These are phyloP conservation scores for Lyophyllum atratum DNA, from an alignment of 768 basidiomycete genomes.

Conservation along the genomic window DNA sequence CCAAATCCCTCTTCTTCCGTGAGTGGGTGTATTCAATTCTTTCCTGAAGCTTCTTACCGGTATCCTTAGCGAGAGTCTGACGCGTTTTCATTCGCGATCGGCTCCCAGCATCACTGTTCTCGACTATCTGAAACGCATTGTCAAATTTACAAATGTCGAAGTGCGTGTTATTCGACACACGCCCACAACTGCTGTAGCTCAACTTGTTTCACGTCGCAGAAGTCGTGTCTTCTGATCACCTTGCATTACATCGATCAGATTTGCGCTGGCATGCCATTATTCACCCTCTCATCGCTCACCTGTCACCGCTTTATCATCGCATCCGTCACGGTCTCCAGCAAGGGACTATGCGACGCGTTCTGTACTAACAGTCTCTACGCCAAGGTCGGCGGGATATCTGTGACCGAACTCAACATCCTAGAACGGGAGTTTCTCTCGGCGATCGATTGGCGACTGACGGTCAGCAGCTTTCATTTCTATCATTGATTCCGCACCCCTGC, in stretches of 20 bases:
- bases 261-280: conserved; percentile 81
- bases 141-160: conserved; percentile 95
- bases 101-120: conserved; percentile 85
- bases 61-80: conserved; percentile 74
- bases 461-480: conserved; percentile 48
- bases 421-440: conserved; percentile 91
- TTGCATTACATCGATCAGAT: conserved; percentile 94
- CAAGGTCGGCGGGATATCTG: conserved; percentile 92
- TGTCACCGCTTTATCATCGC: conserved; percentile 98
- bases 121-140: conserved; percentile 93
- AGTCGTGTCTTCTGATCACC: conserved; percentile 77
- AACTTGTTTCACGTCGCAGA: conserved; percentile 40
- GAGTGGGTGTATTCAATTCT: conserved; percentile 32
- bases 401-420: conserved; percentile 89
- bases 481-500: conserved; percentile 15
- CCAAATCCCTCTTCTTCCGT: conserved; percentile 88
- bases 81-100: conserved; percentile 94
- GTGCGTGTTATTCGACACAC: conserved; percentile 40
- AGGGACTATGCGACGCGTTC: conserved; percentile 94
- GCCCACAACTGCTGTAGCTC: conserved; percentile 11
- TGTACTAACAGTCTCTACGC: conserved; percentile 95
- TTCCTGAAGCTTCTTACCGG: conserved; percentile 15
- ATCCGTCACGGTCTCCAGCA: conserved; percentile 88
- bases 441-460: conserved; percentile 94
- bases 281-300: conserved; percentile 93